phyloP scores from a whole-genome alignment of 108 stramenopile genomes.

The Fragilariopsis cylindrus region DNA sequence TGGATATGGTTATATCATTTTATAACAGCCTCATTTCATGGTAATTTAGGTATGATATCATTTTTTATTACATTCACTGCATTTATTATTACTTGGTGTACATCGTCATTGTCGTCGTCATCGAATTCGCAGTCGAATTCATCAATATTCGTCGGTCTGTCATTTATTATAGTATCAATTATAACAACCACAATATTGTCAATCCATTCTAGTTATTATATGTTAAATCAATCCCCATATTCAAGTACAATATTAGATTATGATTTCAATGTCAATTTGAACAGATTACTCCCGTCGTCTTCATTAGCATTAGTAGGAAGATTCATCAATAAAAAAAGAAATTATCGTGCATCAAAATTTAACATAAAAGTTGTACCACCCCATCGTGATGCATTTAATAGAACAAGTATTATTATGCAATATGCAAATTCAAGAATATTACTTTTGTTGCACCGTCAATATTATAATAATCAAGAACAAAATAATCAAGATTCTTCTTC shows the following conservation, averaged over 20 bases:
- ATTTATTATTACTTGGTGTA: not conserved
- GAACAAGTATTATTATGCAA: slow-evolving; percentile 17
- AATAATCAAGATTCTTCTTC: not conserved
- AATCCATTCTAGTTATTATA: slow-evolving; percentile 8
- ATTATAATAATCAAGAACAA: not conserved
- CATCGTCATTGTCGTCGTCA: not conserved
- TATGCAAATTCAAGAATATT: slow-evolving; percentile 11
- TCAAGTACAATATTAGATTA: slow-evolving; percentile 10
- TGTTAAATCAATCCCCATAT: slow-evolving; percentile 8
- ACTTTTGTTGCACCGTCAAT: not conserved
- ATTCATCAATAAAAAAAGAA: no score
- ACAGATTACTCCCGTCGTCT: not conserved
- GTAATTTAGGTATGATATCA: slow-evolving; percentile 8
- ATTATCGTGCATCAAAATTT: no score
- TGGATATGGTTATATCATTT: not conserved
- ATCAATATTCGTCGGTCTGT: not conserved
- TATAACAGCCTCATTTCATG: slow-evolving; percentile 7
- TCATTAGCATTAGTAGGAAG: no score
- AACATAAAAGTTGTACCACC: slow-evolving; percentile 3
- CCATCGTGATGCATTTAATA: slow-evolving; percentile 15
- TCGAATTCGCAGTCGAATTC: not conserved
- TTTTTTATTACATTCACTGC: not conserved
- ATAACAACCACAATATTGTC: slow-evolving; percentile 1
- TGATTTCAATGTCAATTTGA: not conserved
- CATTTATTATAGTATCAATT: not conserved